Percentiles rank a stretch among this genome's conserved stretches.
Evolutionary conservation across 805 yeast genomes (phyloP).

Genomic region (Lachancea lanzarotensis): DNA sequence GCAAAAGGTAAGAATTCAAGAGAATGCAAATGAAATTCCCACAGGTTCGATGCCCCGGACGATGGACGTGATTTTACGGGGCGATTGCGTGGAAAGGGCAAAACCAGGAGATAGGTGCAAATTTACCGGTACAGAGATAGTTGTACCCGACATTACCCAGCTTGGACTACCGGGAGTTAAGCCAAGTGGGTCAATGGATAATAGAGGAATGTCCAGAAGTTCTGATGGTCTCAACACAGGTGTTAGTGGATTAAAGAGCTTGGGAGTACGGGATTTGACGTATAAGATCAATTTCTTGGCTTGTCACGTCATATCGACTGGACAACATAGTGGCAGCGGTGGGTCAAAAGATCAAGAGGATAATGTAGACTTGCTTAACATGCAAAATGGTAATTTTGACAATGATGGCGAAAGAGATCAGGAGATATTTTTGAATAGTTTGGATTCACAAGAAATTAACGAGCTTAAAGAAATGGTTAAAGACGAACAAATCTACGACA

Average conservation of each 20-base stretch:
- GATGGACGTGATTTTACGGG: conserved; percentile 83
- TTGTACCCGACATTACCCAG: conserved; percentile 90
- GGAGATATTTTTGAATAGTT: conserved; percentile 68
- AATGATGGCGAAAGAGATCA: conserved; percentile 62
- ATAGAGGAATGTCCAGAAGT: conserved; percentile 38
- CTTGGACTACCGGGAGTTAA: conserved; percentile 92
- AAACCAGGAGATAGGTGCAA: conserved; percentile 95
- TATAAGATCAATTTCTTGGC: conserved; percentile 89
- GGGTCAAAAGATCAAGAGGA: conserved; percentile 12
- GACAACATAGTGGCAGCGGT: conserved; percentile 21
- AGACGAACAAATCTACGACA: conserved; percentile 76
- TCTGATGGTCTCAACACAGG: conserved; percentile 73
- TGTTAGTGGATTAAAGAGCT: conserved; percentile 76
- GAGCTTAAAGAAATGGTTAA: conserved; percentile 88
- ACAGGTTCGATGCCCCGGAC: conserved; percentile 99
- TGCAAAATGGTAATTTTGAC: conserved; percentile 21
- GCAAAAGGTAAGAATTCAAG: conserved; percentile 95
- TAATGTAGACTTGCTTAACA: conserved; percentile 19
- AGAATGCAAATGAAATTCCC: conserved; percentile 93
- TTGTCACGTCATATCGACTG: conserved; percentile 73
- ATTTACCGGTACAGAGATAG: conserved; percentile 92
- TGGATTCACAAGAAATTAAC: conserved; percentile 73
- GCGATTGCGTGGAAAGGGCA: conserved; percentile 91
- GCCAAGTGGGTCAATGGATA: conserved; percentile 72
- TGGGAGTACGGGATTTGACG: conserved; percentile 93